These are phyloP conservation scores for Pythium oligandrum DNA, from an alignment of 352 stramenopile species.

Conservation along the genomic window DNA sequence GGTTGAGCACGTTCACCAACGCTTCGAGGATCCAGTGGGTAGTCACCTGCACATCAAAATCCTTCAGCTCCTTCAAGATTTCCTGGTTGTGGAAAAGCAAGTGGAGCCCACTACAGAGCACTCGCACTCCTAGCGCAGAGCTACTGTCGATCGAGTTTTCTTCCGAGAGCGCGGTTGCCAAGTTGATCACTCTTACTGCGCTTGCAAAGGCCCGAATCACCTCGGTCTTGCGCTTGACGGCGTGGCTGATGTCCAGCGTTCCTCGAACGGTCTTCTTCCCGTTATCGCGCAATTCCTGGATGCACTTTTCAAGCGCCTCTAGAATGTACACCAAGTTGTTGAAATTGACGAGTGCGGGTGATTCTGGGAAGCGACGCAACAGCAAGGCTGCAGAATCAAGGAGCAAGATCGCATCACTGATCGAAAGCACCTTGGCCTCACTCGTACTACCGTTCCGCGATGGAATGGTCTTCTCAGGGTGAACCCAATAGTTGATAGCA, in stretches of 20 bases:
- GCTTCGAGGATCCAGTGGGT: slow-evolving; percentile 79
- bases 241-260: slow-evolving; percentile 49
- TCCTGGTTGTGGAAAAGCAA: slow-evolving; percentile 76
- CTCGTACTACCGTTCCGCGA: slow-evolving; percentile 31
- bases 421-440: slow-evolving; percentile 55
- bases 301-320: slow-evolving; percentile 76
- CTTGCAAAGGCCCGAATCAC: slow-evolving; percentile 70
- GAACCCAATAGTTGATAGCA: slow-evolving; percentile 72
- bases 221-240: slow-evolving; percentile 49
- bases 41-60: slow-evolving; percentile 61
- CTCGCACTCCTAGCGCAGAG: slow-evolving; percentile 62
- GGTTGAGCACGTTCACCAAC: slow-evolving; percentile 79
- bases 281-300: slow-evolving; percentile 64
- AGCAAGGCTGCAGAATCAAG: slow-evolving; percentile 66
- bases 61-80: slow-evolving; percentile 36
- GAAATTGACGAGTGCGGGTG: slow-evolving; percentile 50
- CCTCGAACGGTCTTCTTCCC: slow-evolving; percentile 21
- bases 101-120: slow-evolving; percentile 70
- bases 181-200: slow-evolving; percentile 72
- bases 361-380: slow-evolving; percentile 69
- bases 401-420: slow-evolving; percentile 70
- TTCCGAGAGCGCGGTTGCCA: slow-evolving; percentile 66
- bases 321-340: slow-evolving; percentile 66
- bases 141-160: slow-evolving; percentile 75
- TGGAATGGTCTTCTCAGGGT: slow-evolving; percentile 46